Percentiles rank a stretch among this genome's conserved stretches.
These are phyloP conservation scores for Apiospora hydei DNA, from an alignment of 2,329 filamentous ascomycete genomes.

Conservation along the genomic window DNA sequence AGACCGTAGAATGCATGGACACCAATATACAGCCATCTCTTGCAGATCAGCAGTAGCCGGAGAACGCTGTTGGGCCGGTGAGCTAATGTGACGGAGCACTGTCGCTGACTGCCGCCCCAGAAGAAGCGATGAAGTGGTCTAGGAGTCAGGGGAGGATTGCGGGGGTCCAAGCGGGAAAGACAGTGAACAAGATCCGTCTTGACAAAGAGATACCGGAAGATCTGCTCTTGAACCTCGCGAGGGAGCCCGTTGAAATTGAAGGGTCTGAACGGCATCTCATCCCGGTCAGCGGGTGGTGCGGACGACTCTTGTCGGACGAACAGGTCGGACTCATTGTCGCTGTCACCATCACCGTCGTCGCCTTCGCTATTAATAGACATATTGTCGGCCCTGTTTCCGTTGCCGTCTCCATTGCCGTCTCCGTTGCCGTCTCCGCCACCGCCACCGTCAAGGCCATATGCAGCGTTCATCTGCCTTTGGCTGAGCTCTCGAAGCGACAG, in stretches of 20 bases:
- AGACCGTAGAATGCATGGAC: slow-evolving; percentile 54
- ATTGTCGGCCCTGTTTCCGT: background rate
- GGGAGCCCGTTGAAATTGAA: slow-evolving; percentile 37
- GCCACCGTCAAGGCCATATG: background rate
- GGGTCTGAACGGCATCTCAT: background rate
- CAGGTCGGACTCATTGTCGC: background rate
- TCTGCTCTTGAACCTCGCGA: slow-evolving; percentile 35
- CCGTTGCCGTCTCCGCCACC: background rate
- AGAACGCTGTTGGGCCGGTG: slow-evolving; percentile 47
- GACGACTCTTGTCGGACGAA: slow-evolving; percentile 2
- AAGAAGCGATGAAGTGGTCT: slow-evolving; percentile 48
- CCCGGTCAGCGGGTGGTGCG: background rate
- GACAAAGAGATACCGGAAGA: slow-evolving; percentile 43
- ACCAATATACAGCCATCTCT: slow-evolving; percentile 49
- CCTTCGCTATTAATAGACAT: background rate
- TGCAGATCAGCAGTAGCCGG: slow-evolving; percentile 48
- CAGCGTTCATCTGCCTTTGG: background rate
- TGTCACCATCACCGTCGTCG: background rate
- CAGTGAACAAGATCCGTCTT: slow-evolving; percentile 46
- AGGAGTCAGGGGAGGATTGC: slow-evolving; percentile 14
- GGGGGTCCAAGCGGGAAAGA: slow-evolving; percentile 49
- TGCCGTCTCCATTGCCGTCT: background rate
- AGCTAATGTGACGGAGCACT: slow-evolving; percentile 44
- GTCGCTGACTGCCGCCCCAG: slow-evolving; percentile 35
- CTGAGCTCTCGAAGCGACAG: background rate